Base-by-base conservation (phyloP, 352 stramenopile species). In the Phytophthora aleatoria region DNA sequence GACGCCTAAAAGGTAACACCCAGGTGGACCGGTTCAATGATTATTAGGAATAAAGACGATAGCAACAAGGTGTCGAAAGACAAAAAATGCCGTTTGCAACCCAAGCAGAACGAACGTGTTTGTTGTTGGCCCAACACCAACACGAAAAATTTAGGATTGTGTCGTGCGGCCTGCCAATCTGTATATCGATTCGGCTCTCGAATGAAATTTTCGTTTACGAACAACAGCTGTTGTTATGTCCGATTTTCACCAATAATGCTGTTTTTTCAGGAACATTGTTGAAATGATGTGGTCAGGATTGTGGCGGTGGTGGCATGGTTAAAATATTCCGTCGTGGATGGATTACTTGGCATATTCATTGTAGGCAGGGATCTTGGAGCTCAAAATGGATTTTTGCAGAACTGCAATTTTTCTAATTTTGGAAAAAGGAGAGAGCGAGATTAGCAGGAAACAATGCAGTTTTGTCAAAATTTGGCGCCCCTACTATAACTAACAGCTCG, bases 161-260 rank as follows among this genome's bases (percentile, higher is more conserved):
- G 63, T 61, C 63, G 63, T 71, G 63, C 63, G 57, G 63, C 33
- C 50, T 71, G 63, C n/a, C 16, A 61, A 50, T 50, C 65, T 69
- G 59, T 59, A 69, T 73, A 56, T 62, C 41, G 43, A 28, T 42
- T 61, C 58, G 59, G 51, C 57, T 71, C 59, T 69, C 48, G 55
- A 65, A 51, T 16, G 30, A 71, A 73, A 62, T 61, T 72, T 72
- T 67, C 58, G 30, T 33, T 64, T 59, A 36, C 20, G 6, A 4
- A 31, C 33, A 57, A 44, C 59, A 68, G 47, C 43, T 71, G 49
- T 50, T 61, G 49, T 50, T 62, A 24, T 36, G 12, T 49, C 13
- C 36, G 50, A 61, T 55, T 67, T 61, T 71, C 48, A 49, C 49
- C 42, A 65, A 61, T 13, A 68, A 28, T 30, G 13, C 15, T 31